Evolutionary conservation across 805 yeast species (phyloP), one percentile per base, ranked within the genome.

Genomic region (Yamadazyma phyllophila): DNA sequence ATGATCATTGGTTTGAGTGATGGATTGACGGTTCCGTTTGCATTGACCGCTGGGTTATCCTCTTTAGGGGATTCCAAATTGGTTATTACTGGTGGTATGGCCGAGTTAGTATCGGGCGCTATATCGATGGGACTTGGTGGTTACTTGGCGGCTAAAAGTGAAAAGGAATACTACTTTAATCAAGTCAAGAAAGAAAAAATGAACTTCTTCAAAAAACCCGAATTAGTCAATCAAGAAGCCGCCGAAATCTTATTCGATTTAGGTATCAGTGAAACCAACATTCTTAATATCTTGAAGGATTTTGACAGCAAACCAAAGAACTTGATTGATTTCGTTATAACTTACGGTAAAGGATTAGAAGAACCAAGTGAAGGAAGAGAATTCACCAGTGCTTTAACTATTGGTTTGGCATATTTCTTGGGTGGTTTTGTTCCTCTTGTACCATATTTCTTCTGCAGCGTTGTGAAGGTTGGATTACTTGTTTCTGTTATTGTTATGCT

Each of bases 111-210:
- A 3, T 87, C 96, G 5, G 99, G 99, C 40, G 96, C 98, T 37
- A 91, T 92, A 43, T 86, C 96, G 26, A 92, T 92, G 99, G 98
- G 99, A 7, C 79, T 92, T 45, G 99, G 99, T 47, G 99, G 99
- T 26, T 92, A 80, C 65, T 74, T 92, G 46, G 99, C 98, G 26
- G 99, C 99, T 36, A 85, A 85, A 63, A 82, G 91, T 11, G 99
- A 92, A 69, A 69, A 76, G 17, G 92, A 86, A 61, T 86, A 81
- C 63, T 86, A 85, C 63, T 72, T 74, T 43, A 76, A 84, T 15
- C 88, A 85, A 62, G 91, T 85, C 36, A 80, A 78, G 54, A 74
- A 78, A 56, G 94, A 87, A 61, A 85, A 84, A 59, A 74, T 77
- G 57, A 74, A 77, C 48, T 83, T 84, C 54, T 85, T 82, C 64